Evolutionary conservation across 352 stramenopile genomes (phyloP).

Genomic region (Globisporangium barbulae): DNA sequence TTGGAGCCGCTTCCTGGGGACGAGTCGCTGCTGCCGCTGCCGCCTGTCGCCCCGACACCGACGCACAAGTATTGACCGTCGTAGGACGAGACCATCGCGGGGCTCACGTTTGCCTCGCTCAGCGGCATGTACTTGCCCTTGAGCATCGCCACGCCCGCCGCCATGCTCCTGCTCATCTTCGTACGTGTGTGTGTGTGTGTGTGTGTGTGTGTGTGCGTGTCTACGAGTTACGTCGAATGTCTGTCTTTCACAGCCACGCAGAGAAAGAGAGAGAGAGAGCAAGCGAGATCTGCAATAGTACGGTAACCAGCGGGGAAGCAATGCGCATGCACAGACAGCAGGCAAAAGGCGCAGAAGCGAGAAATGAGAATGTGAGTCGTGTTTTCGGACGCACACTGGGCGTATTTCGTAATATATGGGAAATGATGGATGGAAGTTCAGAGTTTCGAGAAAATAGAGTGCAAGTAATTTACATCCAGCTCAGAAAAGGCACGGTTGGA

Average conservation of each 20-base stretch:
- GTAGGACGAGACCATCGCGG: slow-evolving; percentile 69
- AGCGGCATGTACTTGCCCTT: slow-evolving; percentile 88
- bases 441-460: no score
- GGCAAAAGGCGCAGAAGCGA: not conserved
- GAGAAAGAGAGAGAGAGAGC: not conserved
- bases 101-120: slow-evolving; percentile 77
- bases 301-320: not conserved
- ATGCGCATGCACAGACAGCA: slow-evolving; percentile 2
- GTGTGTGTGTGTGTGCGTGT: no score
- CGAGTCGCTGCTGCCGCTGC: not conserved
- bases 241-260: no score
- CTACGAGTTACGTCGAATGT: no score
- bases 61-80: slow-evolving; percentile 80
- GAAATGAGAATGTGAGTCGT: not conserved
- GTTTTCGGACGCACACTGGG: not conserved
- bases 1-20: not conserved
- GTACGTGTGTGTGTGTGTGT: not conserved
- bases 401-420: not conserved
- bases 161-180: slow-evolving; percentile 3
- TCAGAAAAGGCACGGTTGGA: no score
- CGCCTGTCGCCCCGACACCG: slow-evolving; percentile 10
- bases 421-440: not conserved
- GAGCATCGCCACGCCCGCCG: slow-evolving; percentile 31
- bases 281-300: slow-evolving; percentile 6
- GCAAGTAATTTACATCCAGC: no score